Base-by-base conservation (phyloP, 2,329 filamentous ascomycete species). In the Fusarium anthophilum region DNA sequence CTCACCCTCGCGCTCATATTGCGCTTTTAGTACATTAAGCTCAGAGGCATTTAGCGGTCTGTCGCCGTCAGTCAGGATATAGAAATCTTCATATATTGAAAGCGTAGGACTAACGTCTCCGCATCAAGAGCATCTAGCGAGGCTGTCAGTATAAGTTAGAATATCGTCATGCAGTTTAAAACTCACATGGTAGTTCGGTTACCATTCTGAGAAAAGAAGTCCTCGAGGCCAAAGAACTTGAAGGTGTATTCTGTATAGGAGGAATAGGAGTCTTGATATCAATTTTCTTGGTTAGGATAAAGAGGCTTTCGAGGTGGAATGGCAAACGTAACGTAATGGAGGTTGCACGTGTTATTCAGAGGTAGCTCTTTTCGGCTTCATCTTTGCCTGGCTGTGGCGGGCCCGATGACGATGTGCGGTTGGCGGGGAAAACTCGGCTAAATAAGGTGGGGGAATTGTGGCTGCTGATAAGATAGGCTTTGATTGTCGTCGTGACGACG, bases 1-100 rank as follows among this genome's bases (percentile, higher is more conserved):
- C 79, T 97, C 94, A 77, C 96, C 96, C 85, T 99, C 96, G 82
- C 98, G 98, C 82, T 98, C 96, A 82, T 96, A 99, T 83, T 99
- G 96, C 69, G 94, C 88, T 75, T 96, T 94, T 61, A 99, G 89
- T 72, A 98, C 96, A 83, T 95, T 92, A 69, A 99, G 92, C 84
- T 99, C 96, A 57, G 94, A 93, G 64, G 94, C 91, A 85, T 96
- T 97, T 73, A 99, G 89, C 76, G 96, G 94, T 81, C 94, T 96
- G 77, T 76, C 63, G 61, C 63, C 48, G 61, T 51, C 22, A 59
- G 66, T 66, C 61, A 69, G 57, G 57, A 59, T 44, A 63, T 60
- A 41, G 41, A 61, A 56, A 32, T 28, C 53, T 43, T 47, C 28
- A 32, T 43, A 50, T 54, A 24, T 38, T 26, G 43, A 47, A 17